Percentiles rank a stretch among this genome's conserved stretches.
These are phyloP conservation scores for Trichophyton mentagrophytes DNA, from an alignment of 2,329 filamentous ascomycete species.

Conservation along the genomic window DNA sequence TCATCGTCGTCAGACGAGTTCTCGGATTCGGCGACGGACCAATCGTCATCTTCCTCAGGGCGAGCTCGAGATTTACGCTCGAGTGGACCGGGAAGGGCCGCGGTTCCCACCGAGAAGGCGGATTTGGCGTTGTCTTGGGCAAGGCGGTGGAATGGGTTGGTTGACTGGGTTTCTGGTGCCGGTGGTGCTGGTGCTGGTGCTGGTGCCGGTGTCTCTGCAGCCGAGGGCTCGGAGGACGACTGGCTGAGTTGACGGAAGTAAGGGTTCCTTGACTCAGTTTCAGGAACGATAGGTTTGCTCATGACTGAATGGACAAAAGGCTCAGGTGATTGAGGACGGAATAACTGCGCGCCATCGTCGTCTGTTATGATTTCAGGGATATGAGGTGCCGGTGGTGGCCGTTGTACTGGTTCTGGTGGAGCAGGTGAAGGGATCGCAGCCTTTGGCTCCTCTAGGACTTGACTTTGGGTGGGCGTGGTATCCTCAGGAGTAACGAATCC, in stretches of 20 bases:
- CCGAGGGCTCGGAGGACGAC: constrained; percentile 40
- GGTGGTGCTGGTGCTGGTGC: constrained; percentile 25
- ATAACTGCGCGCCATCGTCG: background rate
- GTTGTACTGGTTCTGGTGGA: constrained; percentile 22
- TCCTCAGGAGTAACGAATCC: constrained; percentile 54
- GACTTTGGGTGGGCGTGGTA: constrained; percentile 47
- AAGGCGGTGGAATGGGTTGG: constrained; percentile 90
- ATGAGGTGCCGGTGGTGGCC: constrained; percentile 19
- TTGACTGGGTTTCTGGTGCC: constrained; percentile 50
- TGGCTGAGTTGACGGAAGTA: constrained; percentile 85
- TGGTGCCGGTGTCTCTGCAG: constrained; percentile 34
- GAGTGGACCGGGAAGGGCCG: constrained; percentile 28
- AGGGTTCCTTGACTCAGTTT: constrained; percentile 80
- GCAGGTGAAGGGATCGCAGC: constrained; percentile 18
- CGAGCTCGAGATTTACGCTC: constrained; percentile 41
- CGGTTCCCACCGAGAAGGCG: constrained; percentile 36
- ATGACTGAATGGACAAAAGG: constrained; percentile 36
- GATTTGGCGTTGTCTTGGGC: constrained; percentile 40
- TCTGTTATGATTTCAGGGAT: constrained; percentile 2
- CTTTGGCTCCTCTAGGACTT: constrained; percentile 34
- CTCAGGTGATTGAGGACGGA: background rate
- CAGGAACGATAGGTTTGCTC: constrained; percentile 36
- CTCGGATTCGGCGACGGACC: constrained; percentile 66
- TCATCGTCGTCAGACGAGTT: constrained; percentile 63
- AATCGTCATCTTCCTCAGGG: constrained; percentile 59